Percentiles rank a stretch among this genome's conserved stretches.
Evolutionary conservation across 306 rosid species (phyloP).

Genomic region (Betula pendula): DNA sequence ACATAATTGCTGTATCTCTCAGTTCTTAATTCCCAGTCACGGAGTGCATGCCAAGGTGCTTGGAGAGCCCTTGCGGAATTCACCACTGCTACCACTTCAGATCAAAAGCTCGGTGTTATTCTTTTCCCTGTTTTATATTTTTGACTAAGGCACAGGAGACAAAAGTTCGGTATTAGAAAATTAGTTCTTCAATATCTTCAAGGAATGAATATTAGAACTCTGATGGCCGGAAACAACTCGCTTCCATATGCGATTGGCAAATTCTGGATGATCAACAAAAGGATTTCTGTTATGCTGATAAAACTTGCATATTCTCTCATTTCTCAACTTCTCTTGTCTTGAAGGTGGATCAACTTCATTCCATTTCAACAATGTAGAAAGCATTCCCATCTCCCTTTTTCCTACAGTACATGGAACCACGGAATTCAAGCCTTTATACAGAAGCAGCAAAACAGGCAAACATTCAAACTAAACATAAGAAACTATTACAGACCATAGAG

Average conservation of each 20-base stretch:
- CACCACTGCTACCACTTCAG: too few species aligned
- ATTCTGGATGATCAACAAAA: slow-evolving; percentile 71
- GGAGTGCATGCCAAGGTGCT: too few species aligned
- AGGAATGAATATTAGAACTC: not conserved
- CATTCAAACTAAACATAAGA: not conserved
- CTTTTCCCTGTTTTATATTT: too few species aligned
- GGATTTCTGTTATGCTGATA: slow-evolving; percentile 80
- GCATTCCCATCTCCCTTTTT: slow-evolving; percentile 68
- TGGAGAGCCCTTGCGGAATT: too few species aligned
- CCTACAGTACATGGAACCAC: slow-evolving; percentile 28
- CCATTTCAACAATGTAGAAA: slow-evolving; percentile 69
- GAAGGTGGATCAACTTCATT: slow-evolving; percentile 75
- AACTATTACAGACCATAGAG: not conserved
- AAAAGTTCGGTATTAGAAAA: not conserved
- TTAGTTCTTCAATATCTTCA: not conserved
- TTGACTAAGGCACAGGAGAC: too few species aligned
- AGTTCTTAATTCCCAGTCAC: too few species aligned
- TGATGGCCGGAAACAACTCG: slow-evolving; percentile 5
- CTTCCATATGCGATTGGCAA: slow-evolving; percentile 61
- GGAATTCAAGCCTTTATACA: slow-evolving; percentile 8
- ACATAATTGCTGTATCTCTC: too few species aligned
- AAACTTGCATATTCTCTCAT: slow-evolving; percentile 70
- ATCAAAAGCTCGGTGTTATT: too few species aligned
- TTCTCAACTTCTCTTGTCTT: slow-evolving; percentile 68
- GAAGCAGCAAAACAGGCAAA: slow-evolving; percentile 5